Conservation (phyloP, 805 yeast genomes). For the Wickerhamiella qilinensis region DNA sequence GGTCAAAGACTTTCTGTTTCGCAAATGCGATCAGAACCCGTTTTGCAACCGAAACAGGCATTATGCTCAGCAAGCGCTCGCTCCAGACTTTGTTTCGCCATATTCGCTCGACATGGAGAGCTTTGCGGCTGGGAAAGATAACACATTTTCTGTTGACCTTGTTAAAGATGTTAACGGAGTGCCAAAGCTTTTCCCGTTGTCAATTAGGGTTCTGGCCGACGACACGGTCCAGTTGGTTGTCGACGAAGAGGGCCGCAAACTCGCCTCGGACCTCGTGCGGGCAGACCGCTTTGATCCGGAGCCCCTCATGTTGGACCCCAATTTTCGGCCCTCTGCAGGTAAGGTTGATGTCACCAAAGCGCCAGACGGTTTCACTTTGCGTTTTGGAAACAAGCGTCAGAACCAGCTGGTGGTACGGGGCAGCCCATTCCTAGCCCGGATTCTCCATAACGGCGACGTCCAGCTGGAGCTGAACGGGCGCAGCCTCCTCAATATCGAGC, state of each 20-base stretch:
- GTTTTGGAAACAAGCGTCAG: not conserved
- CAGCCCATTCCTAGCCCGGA: slow-evolving; percentile 34
- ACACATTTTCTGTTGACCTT: not conserved
- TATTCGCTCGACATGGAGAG: slow-evolving; percentile 16
- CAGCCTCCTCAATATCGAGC: slow-evolving; percentile 67
- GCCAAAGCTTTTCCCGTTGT: slow-evolving; percentile 38
- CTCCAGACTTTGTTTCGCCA: slow-evolving; percentile 28
- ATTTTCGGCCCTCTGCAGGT: not conserved
- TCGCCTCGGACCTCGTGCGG: slow-evolving; percentile 1
- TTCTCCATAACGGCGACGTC: slow-evolving; percentile 30
- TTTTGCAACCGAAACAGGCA: slow-evolving; percentile 70
- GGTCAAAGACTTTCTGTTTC: slow-evolving; percentile 32
- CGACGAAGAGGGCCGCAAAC: slow-evolving; percentile 39
- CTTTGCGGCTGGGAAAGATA: not conserved
- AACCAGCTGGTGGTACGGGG: slow-evolving; percentile 30
- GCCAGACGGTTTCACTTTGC: not conserved
- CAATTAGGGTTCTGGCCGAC: slow-evolving; percentile 38
- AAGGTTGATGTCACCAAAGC: not conserved
- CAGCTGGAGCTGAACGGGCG: slow-evolving; percentile 53
- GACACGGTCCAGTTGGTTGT: slow-evolving; percentile 49
- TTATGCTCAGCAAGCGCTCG: slow-evolving; percentile 32
- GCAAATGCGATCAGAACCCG: slow-evolving; percentile 64
- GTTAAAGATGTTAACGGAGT: slow-evolving; percentile 16
- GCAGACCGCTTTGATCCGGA: slow-evolving; percentile 11
- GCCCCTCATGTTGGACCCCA: slow-evolving; percentile 7